These are phyloP conservation scores for Termitomyces sp. DNA, from an alignment of 768 basidiomycete species.

Conservation along the genomic window DNA sequence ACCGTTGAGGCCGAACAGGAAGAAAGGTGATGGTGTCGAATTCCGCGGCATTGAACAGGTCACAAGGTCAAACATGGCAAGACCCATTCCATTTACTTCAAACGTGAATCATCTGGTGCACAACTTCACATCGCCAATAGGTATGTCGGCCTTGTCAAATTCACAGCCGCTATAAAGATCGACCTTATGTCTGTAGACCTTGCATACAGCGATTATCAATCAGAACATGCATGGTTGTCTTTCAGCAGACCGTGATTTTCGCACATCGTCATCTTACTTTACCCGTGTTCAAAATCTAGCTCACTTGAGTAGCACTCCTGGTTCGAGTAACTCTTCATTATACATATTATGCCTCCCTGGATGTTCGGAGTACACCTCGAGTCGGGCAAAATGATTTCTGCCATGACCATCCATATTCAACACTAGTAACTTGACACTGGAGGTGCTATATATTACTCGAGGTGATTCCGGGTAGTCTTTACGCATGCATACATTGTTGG, in stretches of 20 bases:
- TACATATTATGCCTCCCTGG: not conserved
- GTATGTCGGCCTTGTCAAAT: constrained; percentile 30
- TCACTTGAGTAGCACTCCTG: not conserved
- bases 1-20: constrained; percentile 38
- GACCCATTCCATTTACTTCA: constrained; percentile 29
- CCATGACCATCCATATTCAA: no score
- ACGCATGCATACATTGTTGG: no score
- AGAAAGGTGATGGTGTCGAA: constrained; percentile 32
- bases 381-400: no score
- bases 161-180: not conserved
- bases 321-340: not conserved
- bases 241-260: constrained; percentile 25
- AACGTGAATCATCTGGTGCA: constrained; percentile 50
- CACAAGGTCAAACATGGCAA: constrained; percentile 40
- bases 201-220: constrained; percentile 15
- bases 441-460: no score
- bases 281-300: not conserved
- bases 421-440: no score
- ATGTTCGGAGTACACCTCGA: no score
- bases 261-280: not conserved
- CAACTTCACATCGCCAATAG: constrained; percentile 67
- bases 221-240: constrained; percentile 24
- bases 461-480: no score
- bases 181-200: constrained; percentile 16
- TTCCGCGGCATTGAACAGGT: constrained; percentile 28